Conservation (phyloP, 2,329 filamentous ascomycete species). For the Pseudocercospora fijiensis region DNA sequence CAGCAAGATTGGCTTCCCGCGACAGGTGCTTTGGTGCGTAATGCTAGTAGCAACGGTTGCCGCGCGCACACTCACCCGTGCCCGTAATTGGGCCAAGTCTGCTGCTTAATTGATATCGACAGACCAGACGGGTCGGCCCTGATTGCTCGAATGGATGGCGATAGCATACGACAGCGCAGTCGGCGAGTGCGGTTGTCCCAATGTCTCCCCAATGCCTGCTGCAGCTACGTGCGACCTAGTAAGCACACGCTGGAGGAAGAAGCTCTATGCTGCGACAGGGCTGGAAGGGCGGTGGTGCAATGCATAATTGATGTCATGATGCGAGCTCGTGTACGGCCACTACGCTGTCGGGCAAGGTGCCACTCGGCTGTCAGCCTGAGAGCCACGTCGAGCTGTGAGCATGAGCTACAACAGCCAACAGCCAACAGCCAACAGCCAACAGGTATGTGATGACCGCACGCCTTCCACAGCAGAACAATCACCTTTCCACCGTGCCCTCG, state of each 20-base stretch:
- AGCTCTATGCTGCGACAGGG: background rate
- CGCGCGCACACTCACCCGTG: constrained; percentile 11
- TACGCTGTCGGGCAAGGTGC: background rate
- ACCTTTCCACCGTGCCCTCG: background rate
- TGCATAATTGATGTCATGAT: constrained; percentile 4
- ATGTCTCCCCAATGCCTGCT: background rate
- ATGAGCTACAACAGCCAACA: background rate
- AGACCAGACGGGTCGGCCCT: constrained; percentile 7
- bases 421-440: background rate
- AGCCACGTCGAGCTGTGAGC: background rate
- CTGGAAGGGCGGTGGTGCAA: background rate
- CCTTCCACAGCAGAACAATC: no score
- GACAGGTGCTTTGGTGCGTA: constrained; percentile 7
- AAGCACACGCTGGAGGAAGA: background rate
- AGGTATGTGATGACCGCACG: no score
- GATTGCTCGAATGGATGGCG: background rate
- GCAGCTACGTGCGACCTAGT: background rate
- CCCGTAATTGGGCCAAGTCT: constrained; percentile 26
- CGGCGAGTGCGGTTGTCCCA: background rate
- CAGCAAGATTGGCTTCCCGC: constrained; percentile 15
- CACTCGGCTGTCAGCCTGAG: background rate
- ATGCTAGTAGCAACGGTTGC: constrained; percentile 12
- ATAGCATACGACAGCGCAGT: background rate
- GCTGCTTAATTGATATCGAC: constrained; percentile 17
- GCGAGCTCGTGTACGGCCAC: constrained; percentile 1